phyloP scores from a whole-genome alignment of 1,284 basidiomycete species.

The Ganoderma multipileum region DNA sequence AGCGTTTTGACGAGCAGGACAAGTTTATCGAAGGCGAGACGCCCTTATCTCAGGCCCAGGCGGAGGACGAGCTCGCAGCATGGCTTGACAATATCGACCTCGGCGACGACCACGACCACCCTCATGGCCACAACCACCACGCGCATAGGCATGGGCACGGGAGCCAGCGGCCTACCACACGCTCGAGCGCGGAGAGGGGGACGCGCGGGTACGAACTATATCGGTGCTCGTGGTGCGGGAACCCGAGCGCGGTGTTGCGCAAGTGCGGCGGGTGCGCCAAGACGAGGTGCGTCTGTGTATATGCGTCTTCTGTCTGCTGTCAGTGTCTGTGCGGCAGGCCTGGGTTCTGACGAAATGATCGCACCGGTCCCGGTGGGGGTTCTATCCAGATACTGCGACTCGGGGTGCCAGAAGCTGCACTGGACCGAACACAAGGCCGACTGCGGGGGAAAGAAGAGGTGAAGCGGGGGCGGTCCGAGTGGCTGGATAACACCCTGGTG shows the following conservation, averaged over 20 bases:
- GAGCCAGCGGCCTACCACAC: neutral
- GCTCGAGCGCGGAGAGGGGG: neutral
- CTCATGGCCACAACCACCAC: neutral
- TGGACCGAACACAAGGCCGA: conserved; percentile 45
- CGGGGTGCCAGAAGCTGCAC: conserved; percentile 54
- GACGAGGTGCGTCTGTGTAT: conserved; percentile 47
- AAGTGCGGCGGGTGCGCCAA: conserved; percentile 45
- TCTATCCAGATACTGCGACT: conserved; percentile 55
- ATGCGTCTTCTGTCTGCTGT: neutral
- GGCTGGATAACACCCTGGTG: neutral
- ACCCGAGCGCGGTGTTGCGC: conserved; percentile 55
- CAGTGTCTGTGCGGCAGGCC: neutral
- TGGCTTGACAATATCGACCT: conserved; percentile 21
- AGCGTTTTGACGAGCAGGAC: conserved; percentile 32
- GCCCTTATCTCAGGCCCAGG: conserved; percentile 43
- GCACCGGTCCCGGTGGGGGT: neutral
- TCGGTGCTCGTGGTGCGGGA: conserved; percentile 61
- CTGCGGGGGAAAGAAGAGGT: conserved; percentile 19
- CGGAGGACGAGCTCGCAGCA: conserved; percentile 55
- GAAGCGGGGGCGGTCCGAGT: neutral
- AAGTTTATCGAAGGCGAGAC: conserved; percentile 44
- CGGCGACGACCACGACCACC: conserved; percentile 19
- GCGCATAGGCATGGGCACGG: no score
- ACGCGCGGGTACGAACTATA: conserved; percentile 36
- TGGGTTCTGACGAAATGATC: neutral